A percentile compares a stretch with the other conserved stretches of the same genome.
Conservation (phyloP, 164 flowering plant genomes). For the Houttuynia cordata region DNA sequence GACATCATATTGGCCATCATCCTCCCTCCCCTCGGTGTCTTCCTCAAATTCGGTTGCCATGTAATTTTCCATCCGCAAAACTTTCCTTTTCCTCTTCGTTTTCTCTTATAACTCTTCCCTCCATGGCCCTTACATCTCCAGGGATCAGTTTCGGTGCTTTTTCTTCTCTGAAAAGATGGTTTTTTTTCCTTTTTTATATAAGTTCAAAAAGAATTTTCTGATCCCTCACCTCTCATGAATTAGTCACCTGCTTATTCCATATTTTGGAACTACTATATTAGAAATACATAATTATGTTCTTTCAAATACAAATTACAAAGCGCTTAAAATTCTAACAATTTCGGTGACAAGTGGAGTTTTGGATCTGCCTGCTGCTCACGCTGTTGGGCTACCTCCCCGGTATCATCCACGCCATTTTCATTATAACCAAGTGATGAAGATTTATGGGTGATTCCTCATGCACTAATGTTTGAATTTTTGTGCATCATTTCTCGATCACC, state of each 20-base stretch:
- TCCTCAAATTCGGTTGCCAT: slow-evolving; percentile 53
- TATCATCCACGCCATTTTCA: slow-evolving; percentile 34
- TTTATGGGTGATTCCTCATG: not conserved
- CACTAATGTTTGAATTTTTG: too few species aligned
- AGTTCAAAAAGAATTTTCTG: too few species aligned
- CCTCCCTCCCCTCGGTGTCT: slow-evolving; percentile 42
- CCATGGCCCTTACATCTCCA: too few species aligned
- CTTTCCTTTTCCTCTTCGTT: not conserved
- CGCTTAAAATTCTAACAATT: not conserved
- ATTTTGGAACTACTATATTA: too few species aligned
- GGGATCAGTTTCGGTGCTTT: too few species aligned
- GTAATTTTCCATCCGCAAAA: not conserved
- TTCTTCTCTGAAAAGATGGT: too few species aligned
- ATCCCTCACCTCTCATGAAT: too few species aligned
- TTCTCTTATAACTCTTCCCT: not conserved
- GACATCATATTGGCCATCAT: slow-evolving; percentile 21
- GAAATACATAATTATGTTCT: too few species aligned
- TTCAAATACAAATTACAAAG: too few species aligned
- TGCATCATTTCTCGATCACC: too few species aligned
- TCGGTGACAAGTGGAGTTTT: slow-evolving; percentile 19
- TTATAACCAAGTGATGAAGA: slow-evolving; percentile 13
- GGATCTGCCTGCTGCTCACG: slow-evolving; percentile 34
- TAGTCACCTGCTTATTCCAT: too few species aligned
- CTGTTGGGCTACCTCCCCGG: slow-evolving; percentile 40
- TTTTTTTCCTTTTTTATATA: too few species aligned